A percentile compares a stretch with the other conserved stretches of the same genome.
These are phyloP conservation scores for Nymphaea thermarum DNA, from an alignment of 164 flowering plant species.

Conservation along the genomic window DNA sequence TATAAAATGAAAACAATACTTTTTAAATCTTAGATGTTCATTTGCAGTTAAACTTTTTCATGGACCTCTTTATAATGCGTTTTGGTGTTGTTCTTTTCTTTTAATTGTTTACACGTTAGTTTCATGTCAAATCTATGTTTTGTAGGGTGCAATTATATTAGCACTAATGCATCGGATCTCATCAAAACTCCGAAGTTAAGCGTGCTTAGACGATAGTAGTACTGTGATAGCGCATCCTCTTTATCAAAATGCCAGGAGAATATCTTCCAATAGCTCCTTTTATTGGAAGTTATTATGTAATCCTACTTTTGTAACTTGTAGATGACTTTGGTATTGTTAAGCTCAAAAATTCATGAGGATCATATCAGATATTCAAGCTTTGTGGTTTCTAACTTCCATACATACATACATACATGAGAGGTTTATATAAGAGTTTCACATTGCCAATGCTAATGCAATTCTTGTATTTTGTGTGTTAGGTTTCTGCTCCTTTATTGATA, in stretches of 20 bases:
- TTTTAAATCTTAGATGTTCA: not conserved
- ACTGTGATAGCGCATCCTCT: no score
- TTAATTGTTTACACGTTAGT: not conserved
- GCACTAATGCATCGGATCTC: no score
- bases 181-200: no score
- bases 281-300: no score
- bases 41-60: not conserved
- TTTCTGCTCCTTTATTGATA: conserved; percentile 64
- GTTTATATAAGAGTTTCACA: not conserved
- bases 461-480: conserved; percentile 22
- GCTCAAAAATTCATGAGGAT: not conserved
- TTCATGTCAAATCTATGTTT: no score
- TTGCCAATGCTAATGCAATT: not conserved
- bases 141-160: no score
- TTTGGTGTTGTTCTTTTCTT: not conserved
- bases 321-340: not conserved
- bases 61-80: not conserved
- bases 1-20: not conserved
- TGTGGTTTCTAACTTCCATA: not conserved
- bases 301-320: no score
- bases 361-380: not conserved
- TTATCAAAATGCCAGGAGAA: no score
- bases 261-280: no score
- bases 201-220: no score
- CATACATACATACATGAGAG: not conserved